Conservation (phyloP, 345 rosid species). For the Lepidium aucheri region DNA sequence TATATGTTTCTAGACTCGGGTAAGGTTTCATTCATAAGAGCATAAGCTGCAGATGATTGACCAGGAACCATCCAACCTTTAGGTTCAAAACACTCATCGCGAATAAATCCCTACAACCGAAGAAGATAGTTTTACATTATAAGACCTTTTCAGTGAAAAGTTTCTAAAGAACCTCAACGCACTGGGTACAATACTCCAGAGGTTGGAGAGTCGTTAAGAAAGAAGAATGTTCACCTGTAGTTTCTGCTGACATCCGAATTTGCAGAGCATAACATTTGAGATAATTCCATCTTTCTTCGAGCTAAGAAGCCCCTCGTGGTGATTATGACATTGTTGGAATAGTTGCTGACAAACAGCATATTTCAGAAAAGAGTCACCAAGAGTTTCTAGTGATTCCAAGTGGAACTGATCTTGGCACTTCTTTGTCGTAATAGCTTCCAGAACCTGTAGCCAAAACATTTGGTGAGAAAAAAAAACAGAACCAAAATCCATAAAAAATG, state of each 20-base stretch:
- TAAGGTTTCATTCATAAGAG: conserved; percentile 31
- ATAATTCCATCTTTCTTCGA: conserved; percentile 48
- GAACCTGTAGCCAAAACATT: conserved; percentile 34
- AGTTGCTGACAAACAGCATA: conserved; percentile 73
- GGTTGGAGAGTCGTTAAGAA: neutral
- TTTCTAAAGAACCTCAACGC: too few relatives aligned
- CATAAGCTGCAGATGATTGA: conserved; percentile 28
- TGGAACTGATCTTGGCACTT: conserved; percentile 70
- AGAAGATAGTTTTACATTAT: neutral
- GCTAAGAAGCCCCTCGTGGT: conserved; percentile 84
- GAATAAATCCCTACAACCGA: conserved; percentile 67
- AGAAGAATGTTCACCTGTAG: conserved; percentile 48
- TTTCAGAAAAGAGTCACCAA: conserved; percentile 91
- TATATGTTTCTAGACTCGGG: conserved; percentile 37
- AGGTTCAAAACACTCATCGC: conserved; percentile 61
- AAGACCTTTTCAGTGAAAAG: too few relatives aligned
- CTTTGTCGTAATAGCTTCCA: conserved; percentile 88
- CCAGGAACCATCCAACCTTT: conserved; percentile 71
- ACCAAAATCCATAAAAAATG: neutral
- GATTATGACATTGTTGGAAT: conserved; percentile 38
- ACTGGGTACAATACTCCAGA: neutral
- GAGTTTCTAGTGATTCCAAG: conserved; percentile 85
- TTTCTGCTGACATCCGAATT: conserved; percentile 57
- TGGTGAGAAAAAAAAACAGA: neutral
- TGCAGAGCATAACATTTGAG: conserved; percentile 64